Evolutionary conservation across 2,329 filamentous ascomycete species (phyloP).

Genomic region (Dactylonectria macrodidyma): DNA sequence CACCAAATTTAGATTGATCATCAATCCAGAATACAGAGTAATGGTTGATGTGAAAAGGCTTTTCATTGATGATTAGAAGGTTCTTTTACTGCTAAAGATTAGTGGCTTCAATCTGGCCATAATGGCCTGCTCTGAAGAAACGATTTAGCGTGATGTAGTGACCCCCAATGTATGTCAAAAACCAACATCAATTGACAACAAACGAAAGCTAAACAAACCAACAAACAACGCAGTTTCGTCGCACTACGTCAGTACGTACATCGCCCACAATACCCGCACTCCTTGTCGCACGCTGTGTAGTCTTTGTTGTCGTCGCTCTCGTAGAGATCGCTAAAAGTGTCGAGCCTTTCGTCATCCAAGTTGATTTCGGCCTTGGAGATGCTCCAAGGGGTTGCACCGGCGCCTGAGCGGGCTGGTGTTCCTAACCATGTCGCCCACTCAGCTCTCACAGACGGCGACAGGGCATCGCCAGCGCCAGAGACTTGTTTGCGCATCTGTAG

Average conservation of each 20-base stretch:
- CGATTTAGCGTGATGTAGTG: too few species aligned
- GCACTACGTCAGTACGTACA: conserved; percentile 34
- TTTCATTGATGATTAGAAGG: too few species aligned
- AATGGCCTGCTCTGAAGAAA: too few species aligned
- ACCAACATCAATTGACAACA: background rate
- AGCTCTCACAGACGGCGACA: conserved; percentile 41
- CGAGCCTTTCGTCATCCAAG: background rate
- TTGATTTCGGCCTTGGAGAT: background rate
- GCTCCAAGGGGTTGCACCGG: background rate
- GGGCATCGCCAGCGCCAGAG: conserved; percentile 37
- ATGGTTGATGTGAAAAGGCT: too few species aligned
- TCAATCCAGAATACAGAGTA: too few species aligned
- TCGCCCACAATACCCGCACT: conserved; percentile 50
- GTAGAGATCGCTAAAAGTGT: background rate
- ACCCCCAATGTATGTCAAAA: background rate
- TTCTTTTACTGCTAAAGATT: too few species aligned
- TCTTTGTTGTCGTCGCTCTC: conserved; percentile 31
- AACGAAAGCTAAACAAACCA: background rate
- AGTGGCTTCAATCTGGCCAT: too few species aligned
- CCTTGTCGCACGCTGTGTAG: conserved; percentile 46
- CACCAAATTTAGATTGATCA: too few species aligned
- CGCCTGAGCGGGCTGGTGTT: background rate
- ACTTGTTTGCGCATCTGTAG: conserved; percentile 48
- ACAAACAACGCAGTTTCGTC: background rate
- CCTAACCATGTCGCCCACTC: conserved; percentile 47